Percentiles rank a stretch among this genome's conserved stretches.
Evolutionary conservation across 2,329 filamentous ascomycete genomes (phyloP).

Genomic region (Cordyceps pruinosa): DNA sequence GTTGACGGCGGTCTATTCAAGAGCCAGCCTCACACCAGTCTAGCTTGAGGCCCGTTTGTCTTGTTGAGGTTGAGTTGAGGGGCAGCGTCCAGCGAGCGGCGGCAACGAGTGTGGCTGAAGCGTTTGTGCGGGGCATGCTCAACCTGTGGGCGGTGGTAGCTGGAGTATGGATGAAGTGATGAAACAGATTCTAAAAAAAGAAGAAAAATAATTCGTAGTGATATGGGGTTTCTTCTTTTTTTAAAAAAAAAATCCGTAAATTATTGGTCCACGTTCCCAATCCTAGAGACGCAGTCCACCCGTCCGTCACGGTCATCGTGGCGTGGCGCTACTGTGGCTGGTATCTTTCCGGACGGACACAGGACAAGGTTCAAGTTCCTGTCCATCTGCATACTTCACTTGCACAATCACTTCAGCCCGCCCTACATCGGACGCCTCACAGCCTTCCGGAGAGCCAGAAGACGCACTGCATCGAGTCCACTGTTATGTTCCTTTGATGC

Average conservation of each 20-base stretch:
- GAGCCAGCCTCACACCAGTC: neutral
- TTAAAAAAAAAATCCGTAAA: too few relatives aligned
- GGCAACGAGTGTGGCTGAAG: neutral
- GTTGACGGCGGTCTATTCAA: neutral
- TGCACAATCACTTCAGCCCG: neutral
- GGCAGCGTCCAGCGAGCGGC: too few relatives aligned
- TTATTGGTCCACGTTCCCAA: neutral
- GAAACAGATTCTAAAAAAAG: too few relatives aligned
- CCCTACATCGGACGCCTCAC: neutral
- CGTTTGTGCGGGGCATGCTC: neutral
- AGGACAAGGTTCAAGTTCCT: neutral
- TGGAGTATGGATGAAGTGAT: too few relatives aligned
- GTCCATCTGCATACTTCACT: neutral
- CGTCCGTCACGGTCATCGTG: neutral
- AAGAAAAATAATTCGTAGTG: too few relatives aligned
- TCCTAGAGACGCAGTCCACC: neutral
- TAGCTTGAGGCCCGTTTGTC: neutral
- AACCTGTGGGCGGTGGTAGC: too few relatives aligned
- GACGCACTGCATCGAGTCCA: neutral
- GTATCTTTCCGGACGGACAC: neutral
- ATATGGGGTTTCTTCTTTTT: too few relatives aligned
- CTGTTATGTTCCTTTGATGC: neutral
- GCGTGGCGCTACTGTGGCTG: slow-evolving; percentile 7
- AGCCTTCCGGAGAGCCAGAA: neutral
- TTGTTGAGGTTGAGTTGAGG: neutral